phyloP scores from a whole-genome alignment of 768 basidiomycete species.

The Tricholoma sp. region DNA sequence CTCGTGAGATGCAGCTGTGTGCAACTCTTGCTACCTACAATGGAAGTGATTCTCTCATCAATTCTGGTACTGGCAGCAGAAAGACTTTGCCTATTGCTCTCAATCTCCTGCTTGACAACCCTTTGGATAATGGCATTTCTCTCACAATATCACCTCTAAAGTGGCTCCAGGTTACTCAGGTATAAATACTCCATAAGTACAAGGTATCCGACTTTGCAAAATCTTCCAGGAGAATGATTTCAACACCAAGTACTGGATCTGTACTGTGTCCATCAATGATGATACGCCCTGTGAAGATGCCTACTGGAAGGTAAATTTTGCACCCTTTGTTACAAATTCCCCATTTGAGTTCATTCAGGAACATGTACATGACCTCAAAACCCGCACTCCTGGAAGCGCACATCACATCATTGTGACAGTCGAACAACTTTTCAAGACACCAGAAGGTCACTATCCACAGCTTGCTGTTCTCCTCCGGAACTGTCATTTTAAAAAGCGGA shows the following conservation, averaged over 20 bases:
- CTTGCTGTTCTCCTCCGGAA: conserved; percentile 5
- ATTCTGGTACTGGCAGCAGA: conserved; percentile 22
- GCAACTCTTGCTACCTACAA: conserved; percentile 6
- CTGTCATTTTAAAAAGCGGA: not conserved
- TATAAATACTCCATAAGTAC: not conserved
- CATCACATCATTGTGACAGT: conserved; percentile 17
- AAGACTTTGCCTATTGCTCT: conserved; percentile 25
- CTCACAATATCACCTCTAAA: conserved; percentile 17
- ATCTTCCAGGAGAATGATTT: conserved; percentile 9
- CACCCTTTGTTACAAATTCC: not conserved
- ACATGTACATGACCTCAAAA: conserved; percentile 3
- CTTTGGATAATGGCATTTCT: conserved; percentile 3
- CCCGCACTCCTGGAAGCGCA: not conserved
- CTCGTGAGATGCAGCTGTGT: not conserved
- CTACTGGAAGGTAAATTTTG: conserved; percentile 15
- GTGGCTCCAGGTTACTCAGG: conserved; percentile 9
- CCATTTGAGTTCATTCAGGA: not conserved
- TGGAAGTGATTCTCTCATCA: conserved; percentile 14
- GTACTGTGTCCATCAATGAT: conserved; percentile 19
- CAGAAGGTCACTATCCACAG: conserved; percentile 11
- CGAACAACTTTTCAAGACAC: conserved; percentile 17
- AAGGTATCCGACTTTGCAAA: not conserved
- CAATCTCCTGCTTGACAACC: conserved; percentile 14
- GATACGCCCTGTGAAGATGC: conserved; percentile 14
- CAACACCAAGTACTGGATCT: conserved; percentile 12